A percentile compares a stretch with the other conserved stretches of the same genome.
Evolutionary conservation across 2,329 filamentous ascomycete genomes (phyloP).

Genomic region (Pseudogymnoascus sp.): DNA sequence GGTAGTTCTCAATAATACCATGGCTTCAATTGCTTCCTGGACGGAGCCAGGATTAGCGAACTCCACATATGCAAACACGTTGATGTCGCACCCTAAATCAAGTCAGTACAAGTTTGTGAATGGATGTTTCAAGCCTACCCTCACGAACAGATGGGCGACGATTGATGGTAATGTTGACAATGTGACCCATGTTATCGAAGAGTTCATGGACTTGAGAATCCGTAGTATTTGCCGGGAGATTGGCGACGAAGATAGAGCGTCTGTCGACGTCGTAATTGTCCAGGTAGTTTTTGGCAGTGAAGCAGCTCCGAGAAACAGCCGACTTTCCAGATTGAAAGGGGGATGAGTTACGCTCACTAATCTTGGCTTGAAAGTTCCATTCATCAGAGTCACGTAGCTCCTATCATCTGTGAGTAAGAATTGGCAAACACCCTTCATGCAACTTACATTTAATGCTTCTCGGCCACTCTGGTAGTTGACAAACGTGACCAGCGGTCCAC

Average conservation of each 20-base stretch:
- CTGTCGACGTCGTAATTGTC: slow-evolving; percentile 37
- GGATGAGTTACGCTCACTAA: not conserved
- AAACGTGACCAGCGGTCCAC: slow-evolving; percentile 42
- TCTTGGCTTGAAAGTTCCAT: slow-evolving; percentile 22
- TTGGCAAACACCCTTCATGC: too few species aligned
- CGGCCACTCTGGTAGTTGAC: slow-evolving; percentile 43
- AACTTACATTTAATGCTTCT: too few species aligned
- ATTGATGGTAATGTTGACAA: slow-evolving; percentile 30
- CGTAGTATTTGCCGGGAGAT: slow-evolving; percentile 34
- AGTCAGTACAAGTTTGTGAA: slow-evolving; percentile 16
- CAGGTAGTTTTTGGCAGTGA: too few species aligned
- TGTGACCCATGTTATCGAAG: slow-evolving; percentile 33
- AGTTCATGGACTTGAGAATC: slow-evolving; percentile 33
- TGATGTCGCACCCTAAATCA: slow-evolving; percentile 23
- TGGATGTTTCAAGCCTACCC: slow-evolving; percentile 17
- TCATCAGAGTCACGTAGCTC: slow-evolving; percentile 21
- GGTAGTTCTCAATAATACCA: slow-evolving; percentile 18
- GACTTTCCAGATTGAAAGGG: not conserved
- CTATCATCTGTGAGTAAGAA: too few species aligned
- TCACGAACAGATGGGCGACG: slow-evolving; percentile 25
- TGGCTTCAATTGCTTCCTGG: slow-evolving; percentile 15
- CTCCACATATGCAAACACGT: slow-evolving; percentile 31
- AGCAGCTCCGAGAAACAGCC: not conserved
- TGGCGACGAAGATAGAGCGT: slow-evolving; percentile 42
- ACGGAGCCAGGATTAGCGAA: slow-evolving; percentile 22